These are phyloP conservation scores for Apophysomyces ossiformis DNA, from an alignment of 371 early-diverging fungal genomes.

Conservation along the genomic window DNA sequence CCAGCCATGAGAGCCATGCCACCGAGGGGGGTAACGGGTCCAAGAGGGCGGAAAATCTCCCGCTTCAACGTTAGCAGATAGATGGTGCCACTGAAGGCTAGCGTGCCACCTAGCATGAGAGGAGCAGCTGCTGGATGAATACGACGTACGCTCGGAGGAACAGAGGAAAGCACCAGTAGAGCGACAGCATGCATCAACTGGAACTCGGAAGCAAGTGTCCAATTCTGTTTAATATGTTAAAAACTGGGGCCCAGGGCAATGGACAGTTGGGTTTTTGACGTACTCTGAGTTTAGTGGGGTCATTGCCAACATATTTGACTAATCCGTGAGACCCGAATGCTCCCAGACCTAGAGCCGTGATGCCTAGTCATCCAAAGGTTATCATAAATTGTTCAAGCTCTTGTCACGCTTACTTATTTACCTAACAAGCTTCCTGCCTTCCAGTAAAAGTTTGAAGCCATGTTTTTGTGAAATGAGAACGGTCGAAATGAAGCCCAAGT, in stretches of 20 bases:
- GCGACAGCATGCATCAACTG: slow-evolving; percentile 74
- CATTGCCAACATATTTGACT: slow-evolving; percentile 64
- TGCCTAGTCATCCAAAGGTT: slow-evolving; percentile 49
- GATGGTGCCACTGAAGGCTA: slow-evolving; percentile 71
- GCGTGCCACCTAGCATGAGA: slow-evolving; percentile 64
- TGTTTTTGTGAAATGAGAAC: slow-evolving; percentile 5
- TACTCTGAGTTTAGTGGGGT: slow-evolving; percentile 58
- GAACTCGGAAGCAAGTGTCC: slow-evolving; percentile 70
- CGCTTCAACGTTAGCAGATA: slow-evolving; percentile 59
- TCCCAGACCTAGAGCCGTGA: slow-evolving; percentile 69
- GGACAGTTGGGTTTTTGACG: background rate
- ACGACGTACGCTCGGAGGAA: slow-evolving; percentile 44
- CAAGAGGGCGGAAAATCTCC: slow-evolving; percentile 53
- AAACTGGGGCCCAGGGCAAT: background rate
- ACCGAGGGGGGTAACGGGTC: slow-evolving; percentile 79
- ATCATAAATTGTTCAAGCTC: background rate
- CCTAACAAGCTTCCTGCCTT: slow-evolving; percentile 58
- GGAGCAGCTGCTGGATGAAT: slow-evolving; percentile 49
- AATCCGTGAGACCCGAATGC: slow-evolving; percentile 84
- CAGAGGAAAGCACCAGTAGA: slow-evolving; percentile 60
- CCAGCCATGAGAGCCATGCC: slow-evolving; percentile 74
- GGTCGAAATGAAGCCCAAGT: slow-evolving; percentile 1
- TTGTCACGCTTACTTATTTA: slow-evolving; percentile 17
- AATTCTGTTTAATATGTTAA: slow-evolving; percentile 43
- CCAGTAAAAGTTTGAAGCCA: slow-evolving; percentile 58